Evolutionary conservation across 352 stramenopile genomes (phyloP).

Genomic region (Globisporangium mamillatum): DNA sequence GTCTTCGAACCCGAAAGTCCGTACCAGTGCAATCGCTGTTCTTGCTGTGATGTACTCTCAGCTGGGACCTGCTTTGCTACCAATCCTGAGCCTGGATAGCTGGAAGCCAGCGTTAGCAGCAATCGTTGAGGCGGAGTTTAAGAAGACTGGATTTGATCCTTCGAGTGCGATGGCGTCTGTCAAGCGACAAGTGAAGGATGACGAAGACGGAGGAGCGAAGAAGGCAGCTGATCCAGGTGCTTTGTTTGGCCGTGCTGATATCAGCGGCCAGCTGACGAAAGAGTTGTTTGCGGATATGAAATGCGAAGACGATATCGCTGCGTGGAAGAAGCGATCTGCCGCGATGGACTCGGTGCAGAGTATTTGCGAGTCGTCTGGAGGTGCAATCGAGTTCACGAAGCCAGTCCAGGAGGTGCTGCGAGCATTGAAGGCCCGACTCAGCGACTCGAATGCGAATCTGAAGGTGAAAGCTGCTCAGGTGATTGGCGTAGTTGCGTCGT

Average conservation of each 20-base stretch:
- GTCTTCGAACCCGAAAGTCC: conserved; percentile 78
- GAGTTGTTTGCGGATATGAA: conserved; percentile 86
- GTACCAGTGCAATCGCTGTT: conserved; percentile 57
- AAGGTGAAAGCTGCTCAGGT: conserved; percentile 86
- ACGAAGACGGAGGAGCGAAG: conserved; percentile 39
- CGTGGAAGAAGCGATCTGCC: conserved; percentile 82
- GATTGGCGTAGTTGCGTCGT: conserved; percentile 72
- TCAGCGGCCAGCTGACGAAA: conserved; percentile 82
- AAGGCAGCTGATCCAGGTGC: conserved; percentile 41
- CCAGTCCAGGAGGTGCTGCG: conserved; percentile 75
- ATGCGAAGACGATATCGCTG: conserved; percentile 79
- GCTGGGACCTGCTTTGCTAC: conserved; percentile 70
- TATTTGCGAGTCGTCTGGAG: conserved; percentile 74
- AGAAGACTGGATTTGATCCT: conserved; percentile 77
- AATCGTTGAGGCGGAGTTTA: conserved; percentile 78
- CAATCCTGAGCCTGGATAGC: conserved; percentile 77
- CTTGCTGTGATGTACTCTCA: conserved; percentile 84
- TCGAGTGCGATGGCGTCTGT: conserved; percentile 47
- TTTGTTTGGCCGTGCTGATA: conserved; percentile 74
- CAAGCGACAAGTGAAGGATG: conserved; percentile 68
- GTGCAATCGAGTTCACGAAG: conserved; percentile 83
- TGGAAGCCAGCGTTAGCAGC: conserved; percentile 82
- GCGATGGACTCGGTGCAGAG: conserved; percentile 78
- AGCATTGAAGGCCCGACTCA: conserved; percentile 71
- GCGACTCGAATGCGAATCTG: conserved; percentile 84